phyloP scores from a whole-genome alignment of 2,329 filamentous ascomycete species.

The Cercospora sp. region DNA sequence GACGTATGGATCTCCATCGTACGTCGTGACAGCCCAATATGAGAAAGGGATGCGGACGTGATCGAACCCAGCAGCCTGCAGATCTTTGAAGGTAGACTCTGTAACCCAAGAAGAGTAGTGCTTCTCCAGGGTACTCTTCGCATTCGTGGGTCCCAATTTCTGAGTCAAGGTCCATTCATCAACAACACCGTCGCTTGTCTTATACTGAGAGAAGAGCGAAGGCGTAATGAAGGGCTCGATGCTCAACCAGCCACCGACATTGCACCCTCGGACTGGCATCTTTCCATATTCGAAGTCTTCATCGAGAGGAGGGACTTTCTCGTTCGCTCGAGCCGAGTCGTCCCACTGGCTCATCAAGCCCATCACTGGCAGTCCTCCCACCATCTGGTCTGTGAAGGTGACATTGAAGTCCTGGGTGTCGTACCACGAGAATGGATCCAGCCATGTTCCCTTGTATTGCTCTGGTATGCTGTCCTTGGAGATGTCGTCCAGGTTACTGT shows the following conservation, averaged over 20 bases:
- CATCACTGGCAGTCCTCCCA: constrained; percentile 88
- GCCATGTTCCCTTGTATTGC: constrained; percentile 69
- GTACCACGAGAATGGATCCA: constrained; percentile 91
- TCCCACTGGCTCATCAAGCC: constrained; percentile 84
- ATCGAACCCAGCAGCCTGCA: constrained; percentile 83
- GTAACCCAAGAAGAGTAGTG: constrained; percentile 91
- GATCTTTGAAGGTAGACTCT: constrained; percentile 79
- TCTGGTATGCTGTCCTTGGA: constrained; percentile 49
- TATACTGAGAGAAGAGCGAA: constrained; percentile 75
- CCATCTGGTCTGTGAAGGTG: constrained; percentile 81
- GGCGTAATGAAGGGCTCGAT: constrained; percentile 95
- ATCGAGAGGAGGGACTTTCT: constrained; percentile 74
- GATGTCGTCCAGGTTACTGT: constrained; percentile 49
- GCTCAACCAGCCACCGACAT: constrained; percentile 89
- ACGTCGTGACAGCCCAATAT: constrained; percentile 90
- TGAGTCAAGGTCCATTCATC: constrained; percentile 83
- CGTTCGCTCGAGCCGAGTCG: constrained; percentile 75
- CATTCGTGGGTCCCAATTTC: constrained; percentile 66
- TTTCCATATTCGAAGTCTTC: constrained; percentile 76
- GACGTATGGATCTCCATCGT: constrained; percentile 84
- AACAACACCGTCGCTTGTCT: constrained; percentile 63
- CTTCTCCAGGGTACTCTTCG: constrained; percentile 71
- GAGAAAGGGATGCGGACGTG: constrained; percentile 95
- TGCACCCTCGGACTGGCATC: constrained; percentile 82
- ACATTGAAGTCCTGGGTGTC: constrained; percentile 90